Evolutionary conservation across 1,139 yeast species (phyloP), one percentile per base, ranked within the genome.

Genomic region (Arxiozyma slooffiae): DNA sequence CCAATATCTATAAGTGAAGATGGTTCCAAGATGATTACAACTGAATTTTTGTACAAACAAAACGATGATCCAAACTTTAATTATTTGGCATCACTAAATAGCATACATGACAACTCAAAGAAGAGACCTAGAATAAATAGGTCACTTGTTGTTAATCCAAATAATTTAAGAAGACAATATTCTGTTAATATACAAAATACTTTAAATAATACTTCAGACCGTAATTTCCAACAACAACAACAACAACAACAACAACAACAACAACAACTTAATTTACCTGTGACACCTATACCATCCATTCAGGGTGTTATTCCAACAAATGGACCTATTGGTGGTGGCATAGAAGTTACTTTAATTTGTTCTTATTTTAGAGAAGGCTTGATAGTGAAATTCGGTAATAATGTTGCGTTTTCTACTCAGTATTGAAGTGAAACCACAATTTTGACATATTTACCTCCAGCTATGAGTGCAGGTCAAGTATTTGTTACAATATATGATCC

Each of bases 361-460:
- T 77, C 81, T 51, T 87, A 89, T 55, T 90, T 92, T 73, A 80
- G 82, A 52, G 85, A 86, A 16, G 96, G 95, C 1, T 73, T 89
- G 55, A 72, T 75, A 38, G 96, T 90, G 21, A 83, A 85, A 66
- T 92, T 92, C 69, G 98, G 98, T 45, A 80, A 85, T 7, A 82
- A 81, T 62, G 75, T 77, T 55, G 94, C 97, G 0, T 72, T 87
- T 48, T 86, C 95, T 1, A 88, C 97, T 1, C 96, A 89, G 64
- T 89, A 95, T 67, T 92, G 97, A 97, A 87, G 95, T 47, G 95
- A 86, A 44, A 79, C 94, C 4, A 92, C 98, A 0, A 85, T 92
- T 53, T 96, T 92, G 2, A 88, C 97, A 0, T 90, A 86, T 60
- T 72, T 90, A 48, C 98, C 98, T 4, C 97, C 97, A 2, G 87